Percentiles rank a stretch among this genome's conserved stretches.
Conservation (phyloP, 768 basidiomycete genomes). For the Termitomyces sp. region DNA sequence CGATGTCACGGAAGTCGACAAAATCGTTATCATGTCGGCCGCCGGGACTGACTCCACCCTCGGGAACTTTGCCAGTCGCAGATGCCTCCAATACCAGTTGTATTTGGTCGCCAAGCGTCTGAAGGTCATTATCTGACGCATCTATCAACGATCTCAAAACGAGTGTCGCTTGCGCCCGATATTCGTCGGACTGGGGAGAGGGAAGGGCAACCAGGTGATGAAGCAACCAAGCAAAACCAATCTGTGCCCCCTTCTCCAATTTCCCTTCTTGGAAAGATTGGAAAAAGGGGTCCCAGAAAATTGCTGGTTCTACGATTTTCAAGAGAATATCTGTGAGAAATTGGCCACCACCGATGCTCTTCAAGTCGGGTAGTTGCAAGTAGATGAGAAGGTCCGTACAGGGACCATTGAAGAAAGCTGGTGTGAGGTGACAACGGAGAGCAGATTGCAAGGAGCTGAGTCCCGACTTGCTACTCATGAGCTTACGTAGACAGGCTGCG, state of each 20-base stretch:
- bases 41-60: slow-evolving; percentile 40
- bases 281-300: slow-evolving; percentile 39
- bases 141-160: slow-evolving; percentile 22
- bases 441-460: slow-evolving; percentile 31
- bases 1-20: slow-evolving; percentile 52
- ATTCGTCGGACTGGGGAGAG: slow-evolving; percentile 21
- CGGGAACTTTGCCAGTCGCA: slow-evolving; percentile 13
- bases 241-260: slow-evolving; percentile 23
- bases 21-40: slow-evolving; percentile 73
- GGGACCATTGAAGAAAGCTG: slow-evolving; percentile 33
- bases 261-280: slow-evolving; percentile 26
- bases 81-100: slow-evolving; percentile 28
- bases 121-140: slow-evolving; percentile 24
- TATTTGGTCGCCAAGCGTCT: slow-evolving; percentile 14
- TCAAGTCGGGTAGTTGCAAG: slow-evolving; percentile 30
- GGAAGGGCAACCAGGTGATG: slow-evolving; percentile 27
- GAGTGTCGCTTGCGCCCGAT: slow-evolving; percentile 26
- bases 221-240: slow-evolving; percentile 33
- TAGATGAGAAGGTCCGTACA: slow-evolving; percentile 30
- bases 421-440: slow-evolving; percentile 32
- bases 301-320: slow-evolving; percentile 37
- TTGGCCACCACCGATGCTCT: slow-evolving; percentile 29
- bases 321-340: slow-evolving; percentile 33
- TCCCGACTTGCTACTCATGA: slow-evolving; percentile 30
- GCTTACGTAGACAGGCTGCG: slow-evolving; percentile 28